Conservation (phyloP, 164 flowering plant genomes). For the Nymphaea colorata region DNA sequence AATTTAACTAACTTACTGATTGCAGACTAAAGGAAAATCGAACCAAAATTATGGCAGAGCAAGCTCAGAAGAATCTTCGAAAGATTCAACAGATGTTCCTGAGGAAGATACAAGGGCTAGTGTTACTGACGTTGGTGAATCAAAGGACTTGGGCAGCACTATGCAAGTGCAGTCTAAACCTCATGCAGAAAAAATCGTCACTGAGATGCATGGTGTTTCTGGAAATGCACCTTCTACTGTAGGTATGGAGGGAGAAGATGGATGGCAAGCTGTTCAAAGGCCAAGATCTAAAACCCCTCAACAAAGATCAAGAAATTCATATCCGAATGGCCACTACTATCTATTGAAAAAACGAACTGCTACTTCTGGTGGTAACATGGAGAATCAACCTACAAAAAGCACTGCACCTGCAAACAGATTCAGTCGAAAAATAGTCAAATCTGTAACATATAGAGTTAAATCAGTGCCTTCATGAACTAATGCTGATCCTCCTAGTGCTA, state of each 20-base stretch:
- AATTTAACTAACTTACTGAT: constrained; percentile 3
- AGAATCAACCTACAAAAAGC: constrained; percentile 22
- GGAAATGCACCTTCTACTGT: constrained; percentile 29
- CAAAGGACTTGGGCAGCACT: constrained; percentile 12
- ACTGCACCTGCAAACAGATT: constrained; percentile 43
- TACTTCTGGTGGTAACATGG: no score
- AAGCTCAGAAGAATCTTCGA: constrained; percentile 38
- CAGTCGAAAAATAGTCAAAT: constrained; percentile 62
- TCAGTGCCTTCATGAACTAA: constrained; percentile 29
- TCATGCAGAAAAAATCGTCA: constrained; percentile 20
- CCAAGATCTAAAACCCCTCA: constrained; percentile 37
- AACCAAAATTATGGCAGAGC: constrained; percentile 17
- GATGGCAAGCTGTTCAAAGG: constrained; percentile 95
- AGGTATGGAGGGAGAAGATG: constrained; percentile 76
- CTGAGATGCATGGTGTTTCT: constrained; percentile 10
- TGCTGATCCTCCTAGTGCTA: constrained; percentile 16
- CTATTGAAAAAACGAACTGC: constrained; percentile 1
- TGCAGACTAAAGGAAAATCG: constrained; percentile 53
- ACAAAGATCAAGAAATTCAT: constrained; percentile 20
- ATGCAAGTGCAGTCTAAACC: constrained; percentile 17
- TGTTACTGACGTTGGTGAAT: constrained; percentile 15
- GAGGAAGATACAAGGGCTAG: constrained; percentile 38
- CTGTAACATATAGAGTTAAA: constrained; percentile 80
- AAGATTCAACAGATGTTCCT: constrained; percentile 20
- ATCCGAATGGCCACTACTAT: constrained; percentile 49